These are phyloP conservation scores for Pelargonium nanum DNA, from an alignment of 345 rosid species.

Conservation along the genomic window DNA sequence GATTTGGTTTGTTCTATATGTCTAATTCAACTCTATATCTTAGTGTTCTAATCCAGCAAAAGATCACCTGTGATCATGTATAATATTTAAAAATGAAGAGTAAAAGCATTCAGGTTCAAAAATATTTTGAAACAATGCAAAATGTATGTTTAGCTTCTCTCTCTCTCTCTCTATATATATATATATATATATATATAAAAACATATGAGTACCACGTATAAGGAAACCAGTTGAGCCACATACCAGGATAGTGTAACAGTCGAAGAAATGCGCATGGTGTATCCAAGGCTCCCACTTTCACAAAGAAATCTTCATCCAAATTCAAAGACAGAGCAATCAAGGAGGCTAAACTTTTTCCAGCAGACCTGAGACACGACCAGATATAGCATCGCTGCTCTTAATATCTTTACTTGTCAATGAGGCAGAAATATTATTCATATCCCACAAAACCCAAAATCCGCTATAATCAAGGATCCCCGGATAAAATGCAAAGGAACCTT, in stretches of 20 bases:
- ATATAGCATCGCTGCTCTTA: neutral
- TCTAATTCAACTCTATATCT: neutral
- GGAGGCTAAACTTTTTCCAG: conserved; percentile 38
- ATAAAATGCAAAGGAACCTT: neutral
- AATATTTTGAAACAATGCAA: no score
- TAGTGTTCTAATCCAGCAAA: neutral
- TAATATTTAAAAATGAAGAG: no score
- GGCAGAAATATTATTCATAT: no score
- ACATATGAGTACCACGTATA: neutral
- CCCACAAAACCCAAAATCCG: no score
- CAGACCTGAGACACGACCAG: conserved; percentile 32
- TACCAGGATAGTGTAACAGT: conserved; percentile 72
- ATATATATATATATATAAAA: neutral
- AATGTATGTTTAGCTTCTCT: neutral
- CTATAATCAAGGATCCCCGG: no score
- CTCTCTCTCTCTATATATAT: neutral
- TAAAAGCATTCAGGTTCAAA: no score
- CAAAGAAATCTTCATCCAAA: conserved; percentile 58
- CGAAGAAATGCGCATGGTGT: conserved; percentile 36
- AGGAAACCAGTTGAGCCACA: neutral
- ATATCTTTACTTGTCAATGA: no score
- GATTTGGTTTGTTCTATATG: no score
- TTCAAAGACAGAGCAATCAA: conserved; percentile 67
- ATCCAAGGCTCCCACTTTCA: conserved; percentile 45
- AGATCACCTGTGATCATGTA: neutral